Conservation (phyloP, 78 protist genomes). For the Dictyostelium brefeldianum region DNA sequence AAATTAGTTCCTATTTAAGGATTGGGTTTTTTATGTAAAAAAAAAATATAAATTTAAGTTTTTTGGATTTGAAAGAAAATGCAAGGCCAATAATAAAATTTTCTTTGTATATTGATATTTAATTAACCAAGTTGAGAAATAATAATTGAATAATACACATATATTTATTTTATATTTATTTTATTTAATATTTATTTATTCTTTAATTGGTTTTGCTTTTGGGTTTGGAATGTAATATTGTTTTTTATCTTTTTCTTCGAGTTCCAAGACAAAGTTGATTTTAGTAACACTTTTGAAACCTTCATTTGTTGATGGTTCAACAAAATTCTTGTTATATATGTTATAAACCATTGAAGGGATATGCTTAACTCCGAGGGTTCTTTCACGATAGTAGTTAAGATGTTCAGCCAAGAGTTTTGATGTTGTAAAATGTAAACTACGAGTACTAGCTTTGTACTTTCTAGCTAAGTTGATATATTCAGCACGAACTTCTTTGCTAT, state of each 20-base stretch:
- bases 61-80: no score
- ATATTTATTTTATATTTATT: no score
- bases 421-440: conserved; percentile 77
- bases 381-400: conserved; percentile 79
- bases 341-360: conserved; percentile 20
- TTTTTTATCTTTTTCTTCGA: neutral
- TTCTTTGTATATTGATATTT: no score
- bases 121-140: no score
- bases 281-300: neutral
- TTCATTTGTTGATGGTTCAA: neutral
- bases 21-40: neutral
- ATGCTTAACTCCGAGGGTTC: conserved; percentile 21
- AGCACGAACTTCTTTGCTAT: neutral
- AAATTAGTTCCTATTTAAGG: no score
- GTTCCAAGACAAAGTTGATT: neutral
- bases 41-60: neutral
- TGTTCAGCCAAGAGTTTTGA: conserved; percentile 73
- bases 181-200: no score
- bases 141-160: no score
- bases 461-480: conserved; percentile 49
- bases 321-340: neutral
- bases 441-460: neutral
- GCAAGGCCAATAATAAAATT: no score
- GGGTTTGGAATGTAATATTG: conserved; percentile 26
- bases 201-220: neutral